These are phyloP conservation scores for Cryptomeria japonica DNA, from an alignment of 75 land plant genomes.

Conservation along the genomic window DNA sequence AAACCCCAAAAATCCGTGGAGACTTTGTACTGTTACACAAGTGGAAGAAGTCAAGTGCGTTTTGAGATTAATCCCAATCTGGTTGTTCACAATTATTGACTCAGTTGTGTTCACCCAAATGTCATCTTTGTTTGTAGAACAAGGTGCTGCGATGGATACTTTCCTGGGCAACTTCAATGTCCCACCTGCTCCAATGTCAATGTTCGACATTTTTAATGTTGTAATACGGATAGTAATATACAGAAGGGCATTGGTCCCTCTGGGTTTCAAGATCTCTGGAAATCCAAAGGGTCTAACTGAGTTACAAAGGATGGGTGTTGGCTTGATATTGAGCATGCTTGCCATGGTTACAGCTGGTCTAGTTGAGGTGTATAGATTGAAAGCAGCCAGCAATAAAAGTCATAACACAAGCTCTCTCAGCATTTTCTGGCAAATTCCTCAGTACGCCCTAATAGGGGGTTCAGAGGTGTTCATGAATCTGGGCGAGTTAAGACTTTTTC, in stretches of 20 bases:
- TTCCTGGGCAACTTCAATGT: constrained; percentile 41
- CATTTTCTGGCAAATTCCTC: constrained; percentile 44
- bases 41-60: constrained; percentile 78
- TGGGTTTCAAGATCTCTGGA: constrained; percentile 25
- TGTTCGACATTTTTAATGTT: constrained; percentile 59
- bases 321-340: too few relatives aligned
- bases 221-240: constrained; percentile 50
- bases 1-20: constrained; percentile 42
- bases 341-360: too few relatives aligned
- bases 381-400: too few relatives aligned
- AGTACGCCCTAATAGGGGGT: constrained; percentile 36
- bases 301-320: constrained; percentile 37
- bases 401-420: constrained; percentile 21
- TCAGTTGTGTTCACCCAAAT: constrained; percentile 67
- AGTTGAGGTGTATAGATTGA: too few relatives aligned
- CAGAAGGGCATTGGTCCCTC: constrained; percentile 38
- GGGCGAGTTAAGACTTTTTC: too few relatives aligned
- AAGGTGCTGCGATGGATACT: constrained; percentile 74
- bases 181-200: constrained; percentile 78
- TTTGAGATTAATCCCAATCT: constrained; percentile 55
- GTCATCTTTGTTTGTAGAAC: constrained; percentile 67
- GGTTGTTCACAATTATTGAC: constrained; percentile 61
- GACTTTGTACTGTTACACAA: constrained; percentile 65
- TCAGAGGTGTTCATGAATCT: constrained; percentile 2
- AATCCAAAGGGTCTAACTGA: constrained; percentile 34